phyloP scores from a whole-genome alignment of 2,329 filamentous ascomycete genomes.

The Neofusicoccum laricinum region DNA sequence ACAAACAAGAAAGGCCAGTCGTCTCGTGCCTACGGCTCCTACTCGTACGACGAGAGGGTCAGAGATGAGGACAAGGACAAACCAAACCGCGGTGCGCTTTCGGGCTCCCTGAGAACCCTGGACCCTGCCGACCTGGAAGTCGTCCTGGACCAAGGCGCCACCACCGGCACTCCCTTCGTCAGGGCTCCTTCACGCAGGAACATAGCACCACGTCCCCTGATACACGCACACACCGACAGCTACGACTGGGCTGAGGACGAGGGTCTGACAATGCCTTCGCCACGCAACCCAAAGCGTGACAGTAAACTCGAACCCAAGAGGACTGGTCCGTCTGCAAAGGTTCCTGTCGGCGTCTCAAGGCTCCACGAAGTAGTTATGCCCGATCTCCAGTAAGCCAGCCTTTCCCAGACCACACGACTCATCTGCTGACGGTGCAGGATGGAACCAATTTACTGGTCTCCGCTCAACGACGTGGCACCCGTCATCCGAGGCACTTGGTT shows the following conservation, averaged over 20 bases:
- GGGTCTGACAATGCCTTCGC: conserved; percentile 16
- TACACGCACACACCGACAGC: conserved; percentile 38
- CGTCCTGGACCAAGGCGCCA: conserved; percentile 27
- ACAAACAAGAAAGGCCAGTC: conserved; percentile 4
- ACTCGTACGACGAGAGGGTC: conserved; percentile 20
- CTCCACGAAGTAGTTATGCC: conserved; percentile 86
- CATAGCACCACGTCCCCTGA: conserved; percentile 34
- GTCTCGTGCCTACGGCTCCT: conserved; percentile 6
- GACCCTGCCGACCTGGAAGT: conserved; percentile 29
- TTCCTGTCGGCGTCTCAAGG: conserved; percentile 85
- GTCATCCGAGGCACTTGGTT: conserved; percentile 94
- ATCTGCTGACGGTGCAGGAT: conserved; percentile 13
- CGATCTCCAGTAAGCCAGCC: conserved; percentile 24
- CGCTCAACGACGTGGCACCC: conserved; percentile 80
- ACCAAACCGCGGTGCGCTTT: conserved; percentile 20
- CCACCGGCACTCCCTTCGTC: conserved; percentile 52
- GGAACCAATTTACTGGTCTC: conserved; percentile 72
- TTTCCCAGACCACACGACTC: neutral
- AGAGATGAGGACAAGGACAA: conserved; percentile 23
- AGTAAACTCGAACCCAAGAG: conserved; percentile 28
- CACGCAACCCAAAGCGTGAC: conserved; percentile 26
- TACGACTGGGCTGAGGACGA: conserved; percentile 47
- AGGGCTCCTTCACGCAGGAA: conserved; percentile 46
- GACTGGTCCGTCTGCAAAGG: conserved; percentile 49
- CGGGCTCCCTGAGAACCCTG: conserved; percentile 29